Conservation (phyloP, 768 basidiomycete genomes). For the Hericium erinaceus region DNA sequence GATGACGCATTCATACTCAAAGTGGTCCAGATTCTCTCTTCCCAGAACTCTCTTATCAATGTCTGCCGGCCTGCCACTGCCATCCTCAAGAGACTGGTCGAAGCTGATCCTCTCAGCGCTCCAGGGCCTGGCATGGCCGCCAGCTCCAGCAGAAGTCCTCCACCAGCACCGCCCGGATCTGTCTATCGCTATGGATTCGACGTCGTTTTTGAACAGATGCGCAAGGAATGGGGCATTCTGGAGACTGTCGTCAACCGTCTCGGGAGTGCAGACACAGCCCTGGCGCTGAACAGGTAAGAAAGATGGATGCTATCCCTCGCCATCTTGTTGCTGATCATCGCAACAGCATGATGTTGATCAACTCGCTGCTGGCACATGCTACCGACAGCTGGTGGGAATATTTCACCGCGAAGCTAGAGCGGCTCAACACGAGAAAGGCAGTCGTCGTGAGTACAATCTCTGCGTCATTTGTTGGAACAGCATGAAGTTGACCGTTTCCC, state of each 20-base stretch:
- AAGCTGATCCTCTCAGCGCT: conserved; percentile 67
- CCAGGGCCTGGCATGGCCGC: conserved; percentile 43
- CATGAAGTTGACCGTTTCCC: conserved; percentile 1
- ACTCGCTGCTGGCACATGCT: conserved; percentile 75
- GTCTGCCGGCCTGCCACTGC: conserved; percentile 87
- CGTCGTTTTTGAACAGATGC: conserved; percentile 76
- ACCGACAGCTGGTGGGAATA: conserved; percentile 71
- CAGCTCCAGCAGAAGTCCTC: conserved; percentile 50
- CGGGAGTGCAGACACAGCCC: conserved; percentile 75
- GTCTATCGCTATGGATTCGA: conserved; percentile 80
- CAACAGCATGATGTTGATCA: conserved; percentile 79
- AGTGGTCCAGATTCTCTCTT: conserved; percentile 71
- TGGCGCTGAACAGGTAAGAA: conserved; percentile 70
- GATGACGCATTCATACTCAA: conserved; percentile 64
- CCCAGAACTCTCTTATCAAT: conserved; percentile 71
- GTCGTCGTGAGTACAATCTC: conserved; percentile 52
- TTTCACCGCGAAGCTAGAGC: conserved; percentile 67
- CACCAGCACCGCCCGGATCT: conserved; percentile 52
- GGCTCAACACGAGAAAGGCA: conserved; percentile 69
- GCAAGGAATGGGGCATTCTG: conserved; percentile 56
- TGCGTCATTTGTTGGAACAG: background rate
- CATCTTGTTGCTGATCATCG: conserved; percentile 8
- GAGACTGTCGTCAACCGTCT: conserved; percentile 78
- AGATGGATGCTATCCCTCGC: background rate
- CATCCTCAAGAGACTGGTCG: conserved; percentile 83